A percentile compares a stretch with the other conserved stretches of the same genome.
Evolutionary conservation across 176 grass and related monocot species (phyloP).

Genomic region (Saccharum spontaneum): DNA sequence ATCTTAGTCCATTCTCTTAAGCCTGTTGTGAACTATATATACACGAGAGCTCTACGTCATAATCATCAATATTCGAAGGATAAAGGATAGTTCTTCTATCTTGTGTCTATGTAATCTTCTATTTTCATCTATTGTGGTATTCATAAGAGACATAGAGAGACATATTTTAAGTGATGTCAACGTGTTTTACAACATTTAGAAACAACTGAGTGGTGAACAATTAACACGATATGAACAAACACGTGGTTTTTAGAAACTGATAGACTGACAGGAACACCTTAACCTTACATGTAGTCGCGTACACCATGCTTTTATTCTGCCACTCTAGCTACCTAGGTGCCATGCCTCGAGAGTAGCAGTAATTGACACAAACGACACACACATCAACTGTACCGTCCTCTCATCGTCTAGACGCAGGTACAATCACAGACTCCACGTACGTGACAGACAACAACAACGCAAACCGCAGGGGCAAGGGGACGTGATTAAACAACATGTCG

Average conservation of each 20-base stretch:
- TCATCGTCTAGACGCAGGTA: neutral
- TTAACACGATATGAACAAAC: no score
- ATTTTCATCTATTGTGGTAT: no score
- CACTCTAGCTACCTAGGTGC: neutral
- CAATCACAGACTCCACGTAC: neutral
- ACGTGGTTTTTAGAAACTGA: neutral
- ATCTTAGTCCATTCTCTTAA: no score
- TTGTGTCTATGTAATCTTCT: no score
- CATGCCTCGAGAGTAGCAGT: neutral
- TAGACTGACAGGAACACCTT: neutral
- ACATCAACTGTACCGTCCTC: neutral
- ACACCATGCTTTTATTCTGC: constrained; percentile 2
- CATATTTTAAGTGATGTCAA: neutral
- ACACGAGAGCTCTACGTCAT: no score
- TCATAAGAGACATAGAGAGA: no score
- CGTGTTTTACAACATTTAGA: neutral
- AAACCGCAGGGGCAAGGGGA: no score
- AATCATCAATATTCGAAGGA: no score
- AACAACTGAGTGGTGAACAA: no score
- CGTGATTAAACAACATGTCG: no score
- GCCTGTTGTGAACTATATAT: no score
- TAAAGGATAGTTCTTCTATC: no score
- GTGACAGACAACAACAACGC: neutral
- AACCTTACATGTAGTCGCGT: neutral
- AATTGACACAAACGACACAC: neutral